Evolutionary conservation across 768 basidiomycete genomes (phyloP), one percentile per base, ranked within the genome.

Genomic region (Termitomyces sp.): DNA sequence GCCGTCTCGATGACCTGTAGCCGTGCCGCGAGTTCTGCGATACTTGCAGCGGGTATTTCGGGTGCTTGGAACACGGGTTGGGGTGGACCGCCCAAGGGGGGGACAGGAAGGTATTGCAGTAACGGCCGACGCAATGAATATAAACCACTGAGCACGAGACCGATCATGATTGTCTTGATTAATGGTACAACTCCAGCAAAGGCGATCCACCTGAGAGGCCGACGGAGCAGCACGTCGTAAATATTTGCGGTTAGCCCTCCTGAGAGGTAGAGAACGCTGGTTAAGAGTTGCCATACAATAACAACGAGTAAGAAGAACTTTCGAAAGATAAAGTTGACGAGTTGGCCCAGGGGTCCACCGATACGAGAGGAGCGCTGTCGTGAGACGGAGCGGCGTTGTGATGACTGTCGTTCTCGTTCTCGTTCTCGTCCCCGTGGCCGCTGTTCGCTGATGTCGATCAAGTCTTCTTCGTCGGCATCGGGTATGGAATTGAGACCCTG

Each of bases 11-110:
- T 79, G 37, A 75, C 75, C 59, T 81, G 79, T 13, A 93, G 70
- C 9, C 90, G 83, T 7, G 76, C 75, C 2, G 84, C 76, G 24
- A 93, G 73, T 57, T 90, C 90, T 4, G 81, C 79, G 20, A 91
- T 73, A 68, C 90, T 81, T n/a, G 79, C 76, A 1, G 84, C 82
- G 1, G 89, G 88, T 9, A 75, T 68, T 11, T 81, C 80, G 0
- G 89, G 86, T 0, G 84, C 73, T 2, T 73, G 70, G 66, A 85
- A 91, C 7, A 74, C 68, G 2, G 64, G 69, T 6, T 34, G 47
- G 33, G 50, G 15, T 11, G 44, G 45, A 11, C 46, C 37, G 4
- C 66, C 56, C 31, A 69, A 56, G 53, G 69, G 31, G 62, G 72
- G 66, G 67, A 67, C 65, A 59, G 79, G 69, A 62, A 80, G 42